Evolutionary conservation across 2,329 filamentous ascomycete genomes (phyloP).

Genomic region (Fusarium nisikadoi): DNA sequence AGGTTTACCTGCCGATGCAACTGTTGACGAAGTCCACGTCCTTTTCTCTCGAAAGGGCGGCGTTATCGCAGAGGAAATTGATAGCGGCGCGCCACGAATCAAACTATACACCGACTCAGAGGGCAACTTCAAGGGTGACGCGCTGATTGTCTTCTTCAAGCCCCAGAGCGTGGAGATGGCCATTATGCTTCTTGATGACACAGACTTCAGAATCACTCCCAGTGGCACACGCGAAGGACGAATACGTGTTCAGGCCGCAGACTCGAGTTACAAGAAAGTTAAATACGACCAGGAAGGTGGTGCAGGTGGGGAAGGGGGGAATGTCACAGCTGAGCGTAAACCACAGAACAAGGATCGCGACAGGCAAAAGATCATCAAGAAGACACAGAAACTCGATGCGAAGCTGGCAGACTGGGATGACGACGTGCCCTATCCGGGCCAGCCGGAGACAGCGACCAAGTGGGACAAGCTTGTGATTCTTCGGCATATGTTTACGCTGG

Average conservation of each 20-base stretch:
- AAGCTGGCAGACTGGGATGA: slow-evolving; percentile 97
- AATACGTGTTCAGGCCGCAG: slow-evolving; percentile 86
- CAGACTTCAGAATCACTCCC: slow-evolving; percentile 76
- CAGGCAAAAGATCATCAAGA: slow-evolving; percentile 89
- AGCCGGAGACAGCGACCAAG: slow-evolving; percentile 57
- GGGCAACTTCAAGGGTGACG: slow-evolving; percentile 92
- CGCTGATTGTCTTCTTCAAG: slow-evolving; percentile 93
- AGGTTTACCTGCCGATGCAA: slow-evolving; percentile 82
- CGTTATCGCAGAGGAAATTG: slow-evolving; percentile 93
- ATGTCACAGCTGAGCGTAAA: slow-evolving; percentile 50
- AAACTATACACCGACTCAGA: slow-evolving; percentile 89
- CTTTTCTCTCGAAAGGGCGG: slow-evolving; percentile 87
- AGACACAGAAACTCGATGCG: slow-evolving; percentile 89
- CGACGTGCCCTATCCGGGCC: slow-evolving; percentile 72
- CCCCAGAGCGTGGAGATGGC: slow-evolving; percentile 91
- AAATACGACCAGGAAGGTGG: slow-evolving; percentile 66
- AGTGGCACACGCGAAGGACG: slow-evolving; percentile 66
- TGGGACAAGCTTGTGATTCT: slow-evolving; percentile 88
- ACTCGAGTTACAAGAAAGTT: slow-evolving; percentile 90
- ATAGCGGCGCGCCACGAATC: slow-evolving; percentile 86
- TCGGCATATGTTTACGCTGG: slow-evolving; percentile 90
- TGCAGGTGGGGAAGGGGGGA: slow-evolving; percentile 33
- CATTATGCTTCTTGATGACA: slow-evolving; percentile 82
- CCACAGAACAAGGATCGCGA: slow-evolving; percentile 70
- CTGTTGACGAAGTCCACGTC: slow-evolving; percentile 81